Evolutionary conservation across 176 grass and related monocot species (phyloP).

Genomic region (Zoysia pacifica): DNA sequence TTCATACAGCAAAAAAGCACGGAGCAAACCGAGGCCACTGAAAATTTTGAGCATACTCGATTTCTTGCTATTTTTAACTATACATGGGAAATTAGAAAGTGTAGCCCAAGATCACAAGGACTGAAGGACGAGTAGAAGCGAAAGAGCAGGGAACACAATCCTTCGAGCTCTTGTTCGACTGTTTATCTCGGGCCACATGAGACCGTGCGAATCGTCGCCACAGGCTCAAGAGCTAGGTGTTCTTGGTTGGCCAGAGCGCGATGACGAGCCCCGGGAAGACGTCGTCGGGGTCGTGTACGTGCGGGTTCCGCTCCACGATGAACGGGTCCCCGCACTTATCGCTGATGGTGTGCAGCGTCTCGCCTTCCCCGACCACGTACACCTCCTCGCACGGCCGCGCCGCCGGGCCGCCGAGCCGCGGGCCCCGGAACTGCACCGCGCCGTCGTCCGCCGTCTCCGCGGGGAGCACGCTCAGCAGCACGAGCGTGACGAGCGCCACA

Average conservation of each 20-base stretch:
- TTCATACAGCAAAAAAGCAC: not conserved
- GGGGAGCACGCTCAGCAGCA: conserved; percentile 65
- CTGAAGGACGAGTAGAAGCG: not conserved
- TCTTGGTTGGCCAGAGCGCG: conserved; percentile 69
- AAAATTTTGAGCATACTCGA: not conserved
- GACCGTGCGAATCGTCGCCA: not conserved
- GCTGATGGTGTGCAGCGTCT: conserved; percentile 93
- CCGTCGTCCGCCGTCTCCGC: conserved; percentile 36
- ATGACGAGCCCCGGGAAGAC: conserved; percentile 95
- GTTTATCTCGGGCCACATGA: not conserved
- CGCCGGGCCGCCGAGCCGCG: conserved; percentile 40
- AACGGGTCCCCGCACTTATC: conserved; percentile 92
- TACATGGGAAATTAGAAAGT: not conserved
- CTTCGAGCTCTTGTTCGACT: conserved; percentile 5
- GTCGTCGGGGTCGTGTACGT: conserved; percentile 97
- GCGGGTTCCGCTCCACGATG: conserved; percentile 95
- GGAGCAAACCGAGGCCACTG: not conserved
- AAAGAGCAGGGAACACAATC: not conserved
- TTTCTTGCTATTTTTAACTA: not conserved
- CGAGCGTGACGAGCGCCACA: conserved; percentile 60
- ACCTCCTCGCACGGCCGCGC: conserved; percentile 77
- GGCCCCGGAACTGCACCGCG: conserved; percentile 10
- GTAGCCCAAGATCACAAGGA: conserved; percentile 2
- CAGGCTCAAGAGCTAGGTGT: conserved; percentile 2
- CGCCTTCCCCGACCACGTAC: conserved; percentile 83